Evolutionary conservation across 2,329 filamentous ascomycete species (phyloP).

Genomic region (Rugonectria rugulosa): DNA sequence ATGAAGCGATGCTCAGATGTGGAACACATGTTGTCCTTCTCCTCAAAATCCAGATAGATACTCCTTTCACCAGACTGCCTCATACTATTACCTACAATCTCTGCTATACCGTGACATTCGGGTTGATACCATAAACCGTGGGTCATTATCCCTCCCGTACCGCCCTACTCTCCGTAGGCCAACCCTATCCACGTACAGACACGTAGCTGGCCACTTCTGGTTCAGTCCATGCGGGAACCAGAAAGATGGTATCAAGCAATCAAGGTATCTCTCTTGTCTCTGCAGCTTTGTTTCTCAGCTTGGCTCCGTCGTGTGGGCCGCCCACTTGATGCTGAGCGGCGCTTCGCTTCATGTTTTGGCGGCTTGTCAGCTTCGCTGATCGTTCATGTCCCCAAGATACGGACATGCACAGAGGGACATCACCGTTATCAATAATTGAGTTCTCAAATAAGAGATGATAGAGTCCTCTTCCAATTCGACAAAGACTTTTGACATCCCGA

Average conservation of each 20-base stretch:
- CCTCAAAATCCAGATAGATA: neutral
- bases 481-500: too few species aligned
- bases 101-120: neutral
- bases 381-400: too few species aligned
- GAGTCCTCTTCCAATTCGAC: too few species aligned
- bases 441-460: too few species aligned
- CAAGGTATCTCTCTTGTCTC: neutral
- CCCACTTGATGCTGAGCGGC: neutral
- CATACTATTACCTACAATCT: neutral
- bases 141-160: conserved; percentile 1
- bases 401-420: too few species aligned
- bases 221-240: neutral
- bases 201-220: conserved; percentile 5
- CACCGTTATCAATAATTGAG: too few species aligned
- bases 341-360: too few species aligned
- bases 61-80: too few species aligned
- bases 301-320: neutral
- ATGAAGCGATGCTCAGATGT: too few species aligned
- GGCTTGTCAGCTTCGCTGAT: too few species aligned
- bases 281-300: neutral
- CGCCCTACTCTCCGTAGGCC: neutral
- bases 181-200: conserved; percentile 6
- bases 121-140: conserved; percentile 14
- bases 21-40: too few species aligned
- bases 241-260: neutral